Evolutionary conservation across 2,329 filamentous ascomycete genomes (phyloP).

Genomic region (Cercospora canescens): DNA sequence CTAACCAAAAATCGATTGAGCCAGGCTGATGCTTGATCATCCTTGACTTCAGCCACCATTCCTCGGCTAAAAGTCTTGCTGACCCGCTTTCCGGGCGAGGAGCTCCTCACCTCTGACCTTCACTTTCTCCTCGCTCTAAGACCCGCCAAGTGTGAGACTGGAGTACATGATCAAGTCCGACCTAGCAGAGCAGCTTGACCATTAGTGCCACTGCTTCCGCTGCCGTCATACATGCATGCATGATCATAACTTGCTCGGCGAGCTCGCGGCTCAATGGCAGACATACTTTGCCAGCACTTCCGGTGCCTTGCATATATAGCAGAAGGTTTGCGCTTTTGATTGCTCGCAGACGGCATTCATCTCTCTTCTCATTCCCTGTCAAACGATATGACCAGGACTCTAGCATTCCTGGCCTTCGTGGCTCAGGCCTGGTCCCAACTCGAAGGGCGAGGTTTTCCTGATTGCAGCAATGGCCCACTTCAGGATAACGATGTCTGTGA

Average conservation of each 20-base stretch:
- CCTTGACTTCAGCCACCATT: conserved; percentile 2
- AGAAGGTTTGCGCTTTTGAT: neutral
- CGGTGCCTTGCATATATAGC: conserved; percentile 4
- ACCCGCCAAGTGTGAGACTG: conserved; percentile 21
- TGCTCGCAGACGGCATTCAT: neutral
- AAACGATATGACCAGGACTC: neutral
- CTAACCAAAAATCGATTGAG: neutral
- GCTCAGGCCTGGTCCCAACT: conserved; percentile 11
- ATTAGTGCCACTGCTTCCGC: neutral
- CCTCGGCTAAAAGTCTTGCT: neutral
- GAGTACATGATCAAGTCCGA: neutral
- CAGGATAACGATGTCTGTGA: conserved; percentile 55
- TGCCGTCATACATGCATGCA: conserved; percentile 1
- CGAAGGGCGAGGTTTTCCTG: conserved; percentile 42
- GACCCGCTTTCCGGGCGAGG: neutral
- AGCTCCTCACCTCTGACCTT: neutral
- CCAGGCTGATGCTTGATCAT: neutral
- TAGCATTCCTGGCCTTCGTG: conserved; percentile 1
- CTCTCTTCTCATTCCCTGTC: neutral
- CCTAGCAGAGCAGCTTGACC: neutral
- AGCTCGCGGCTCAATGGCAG: neutral
- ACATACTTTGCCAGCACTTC: conserved; percentile 2
- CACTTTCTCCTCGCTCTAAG: neutral
- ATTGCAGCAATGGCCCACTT: conserved; percentile 54
- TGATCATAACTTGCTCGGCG: neutral